Conservation (phyloP, 2,329 filamentous ascomycete species). For the Trichoderma atroviride region DNA sequence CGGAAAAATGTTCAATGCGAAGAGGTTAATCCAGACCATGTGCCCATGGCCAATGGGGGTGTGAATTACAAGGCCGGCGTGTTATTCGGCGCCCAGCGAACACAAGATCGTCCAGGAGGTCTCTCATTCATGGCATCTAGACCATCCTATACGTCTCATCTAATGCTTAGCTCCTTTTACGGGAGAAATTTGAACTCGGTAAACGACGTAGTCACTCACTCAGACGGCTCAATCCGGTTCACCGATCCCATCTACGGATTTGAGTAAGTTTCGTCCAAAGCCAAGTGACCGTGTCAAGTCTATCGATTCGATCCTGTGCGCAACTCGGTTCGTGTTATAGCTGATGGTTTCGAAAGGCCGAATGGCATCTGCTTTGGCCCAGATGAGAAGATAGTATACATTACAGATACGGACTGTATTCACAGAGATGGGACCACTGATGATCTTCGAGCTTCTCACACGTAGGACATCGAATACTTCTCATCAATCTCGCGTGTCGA, state of each 20-base stretch:
- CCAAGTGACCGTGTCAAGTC: not conserved
- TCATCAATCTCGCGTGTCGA: not conserved
- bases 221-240: not conserved
- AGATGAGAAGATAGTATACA: not conserved
- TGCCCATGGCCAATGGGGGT: not conserved
- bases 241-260: not conserved
- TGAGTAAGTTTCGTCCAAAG: not conserved
- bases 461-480: not conserved
- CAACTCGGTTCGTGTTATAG: not conserved
- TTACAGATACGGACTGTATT: not conserved
- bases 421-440: not conserved
- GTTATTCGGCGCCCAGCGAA: not conserved
- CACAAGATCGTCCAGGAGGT: not conserved
- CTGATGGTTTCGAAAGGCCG: not conserved
- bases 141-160: not conserved
- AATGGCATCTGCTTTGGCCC: too few species aligned
- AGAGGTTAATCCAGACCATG: not conserved
- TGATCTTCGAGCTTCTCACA: not conserved
- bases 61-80: not conserved
- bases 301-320: not conserved
- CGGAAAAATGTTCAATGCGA: not conserved
- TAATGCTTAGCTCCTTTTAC: not conserved
- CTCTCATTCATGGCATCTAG: not conserved
- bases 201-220: not conserved
- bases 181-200: not conserved